A percentile compares a stretch with the other conserved stretches of the same genome.
These are phyloP conservation scores for Eucalyptus pumila DNA, from an alignment of 345 rosid genomes.

Conservation along the genomic window DNA sequence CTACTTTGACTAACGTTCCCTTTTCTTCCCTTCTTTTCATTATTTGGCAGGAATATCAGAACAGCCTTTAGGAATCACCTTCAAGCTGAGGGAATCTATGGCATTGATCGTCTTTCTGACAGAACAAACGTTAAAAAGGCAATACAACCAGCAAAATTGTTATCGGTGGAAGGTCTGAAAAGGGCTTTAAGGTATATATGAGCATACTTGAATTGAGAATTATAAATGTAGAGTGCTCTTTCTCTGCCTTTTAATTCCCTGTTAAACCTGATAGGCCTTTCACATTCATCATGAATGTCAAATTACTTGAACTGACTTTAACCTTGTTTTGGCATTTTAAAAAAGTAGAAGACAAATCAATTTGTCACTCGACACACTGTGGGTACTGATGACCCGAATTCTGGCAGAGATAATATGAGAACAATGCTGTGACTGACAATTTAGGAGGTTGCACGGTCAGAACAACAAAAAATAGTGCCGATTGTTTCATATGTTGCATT, in stretches of 20 bases:
- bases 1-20: not conserved
- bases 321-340: not conserved
- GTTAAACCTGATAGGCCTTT: not conserved
- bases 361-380: not conserved
- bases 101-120: slow-evolving; percentile 46
- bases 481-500: not conserved
- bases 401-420: not conserved
- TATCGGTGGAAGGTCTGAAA: slow-evolving; percentile 75
- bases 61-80: slow-evolving; percentile 42
- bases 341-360: not conserved
- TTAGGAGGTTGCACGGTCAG: not conserved
- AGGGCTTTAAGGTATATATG: slow-evolving; percentile 56
- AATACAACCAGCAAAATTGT: slow-evolving; percentile 38
- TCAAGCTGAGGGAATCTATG: slow-evolving; percentile 50
- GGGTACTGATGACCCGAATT: not conserved
- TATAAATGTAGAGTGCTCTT: not conserved
- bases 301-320: not conserved
- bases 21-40: not conserved
- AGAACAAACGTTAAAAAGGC: slow-evolving; percentile 26
- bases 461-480: not conserved
- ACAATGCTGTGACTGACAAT: not conserved
- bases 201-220: not conserved
- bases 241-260: not conserved
- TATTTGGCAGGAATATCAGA: slow-evolving; percentile 44
- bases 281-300: not conserved